Evolutionary conservation across 108 stramenopile genomes (phyloP), one percentile per base, ranked within the genome.

Genomic region (Conticribra guillardii): DNA sequence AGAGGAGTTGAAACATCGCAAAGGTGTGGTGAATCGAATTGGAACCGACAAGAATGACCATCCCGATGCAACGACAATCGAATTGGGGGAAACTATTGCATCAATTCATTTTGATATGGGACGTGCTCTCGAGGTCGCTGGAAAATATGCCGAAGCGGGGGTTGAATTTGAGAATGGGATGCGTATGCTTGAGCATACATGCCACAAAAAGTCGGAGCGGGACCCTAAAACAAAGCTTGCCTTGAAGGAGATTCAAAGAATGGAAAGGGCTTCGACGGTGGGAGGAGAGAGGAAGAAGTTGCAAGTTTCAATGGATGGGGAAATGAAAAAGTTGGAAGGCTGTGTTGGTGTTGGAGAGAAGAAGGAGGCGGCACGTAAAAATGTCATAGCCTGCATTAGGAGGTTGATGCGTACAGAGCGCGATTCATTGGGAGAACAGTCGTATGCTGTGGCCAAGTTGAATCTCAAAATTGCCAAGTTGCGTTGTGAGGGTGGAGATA

Each of bases 361-460:
- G 26, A 54, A 56, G 50, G 67, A 68, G 48, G 37, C 49, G 8
- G 71, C 71, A 24, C 65, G 71, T 32, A 48, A 65, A 30, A 47
- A 46, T 14, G 65, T 53, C 60, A 79, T 72, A 2, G 45, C 48
- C 7, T 55, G 54, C 17, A 47, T 79, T 2, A 67, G 71, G 31
- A 31, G 48, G 32, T 46, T 60, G 23, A 44, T 79, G 7, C 59
- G 70, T 14, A 31, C 71, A 9, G 78, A 79, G 54, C 50, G 66
- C n/a, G 78, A 79, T 45, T 29, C 78, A 2, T 32, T 79, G 51
- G 78, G 78, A 44, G 71, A 71, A 26, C 23, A 62, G 11, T 79
- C 70, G 5, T 72, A 79, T 62, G 78, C 65, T 3, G 60, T 57
- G 22, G 70, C 78, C 31, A 79, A 79, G 51, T 32, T 79, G 24